phyloP scores from a whole-genome alignment of 2,329 filamentous ascomycete species.

The Phoma sp. region DNA sequence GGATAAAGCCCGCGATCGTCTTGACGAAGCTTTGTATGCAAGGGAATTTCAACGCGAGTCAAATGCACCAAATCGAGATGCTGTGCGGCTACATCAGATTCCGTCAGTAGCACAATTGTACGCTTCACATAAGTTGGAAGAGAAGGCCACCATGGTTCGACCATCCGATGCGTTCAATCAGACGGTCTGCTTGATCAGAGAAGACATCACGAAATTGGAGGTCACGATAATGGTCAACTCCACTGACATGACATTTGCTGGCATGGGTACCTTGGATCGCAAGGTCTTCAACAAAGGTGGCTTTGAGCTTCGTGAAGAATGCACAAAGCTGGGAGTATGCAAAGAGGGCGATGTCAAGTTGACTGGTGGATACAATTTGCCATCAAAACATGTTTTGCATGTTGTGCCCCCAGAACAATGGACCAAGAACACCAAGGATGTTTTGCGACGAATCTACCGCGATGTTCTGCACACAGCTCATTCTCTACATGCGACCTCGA shows the following conservation, averaged over 20 bases:
- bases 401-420: slow-evolving; percentile 36
- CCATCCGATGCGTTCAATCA: slow-evolving; percentile 35
- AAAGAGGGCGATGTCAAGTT: slow-evolving; percentile 38
- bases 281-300: slow-evolving; percentile 42
- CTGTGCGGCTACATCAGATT: slow-evolving; percentile 34
- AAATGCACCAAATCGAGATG: slow-evolving; percentile 13
- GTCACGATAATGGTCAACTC: slow-evolving; percentile 44
- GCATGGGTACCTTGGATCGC: slow-evolving; percentile 39
- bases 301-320: slow-evolving; percentile 27
- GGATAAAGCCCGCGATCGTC: slow-evolving; percentile 16
- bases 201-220: slow-evolving; percentile 43
- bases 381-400: slow-evolving; percentile 39
- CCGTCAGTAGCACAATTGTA: slow-evolving; percentile 37
- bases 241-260: slow-evolving; percentile 33
- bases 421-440: slow-evolving; percentile 27
- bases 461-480: slow-evolving; percentile 33
- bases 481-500: slow-evolving; percentile 33
- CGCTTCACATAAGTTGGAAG: slow-evolving; percentile 30
- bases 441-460: slow-evolving; percentile 38
- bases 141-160: slow-evolving; percentile 29
- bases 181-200: slow-evolving; percentile 35
- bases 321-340: slow-evolving; percentile 29
- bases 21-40: slow-evolving; percentile 36
- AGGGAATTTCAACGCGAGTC: slow-evolving; percentile 31
- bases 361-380: slow-evolving; percentile 36